Percentiles rank a stretch among this genome's conserved stretches.
These are phyloP conservation scores for Saccharomyces hybrid DNA, from an alignment of 1,139 yeast genomes.

Conservation along the genomic window DNA sequence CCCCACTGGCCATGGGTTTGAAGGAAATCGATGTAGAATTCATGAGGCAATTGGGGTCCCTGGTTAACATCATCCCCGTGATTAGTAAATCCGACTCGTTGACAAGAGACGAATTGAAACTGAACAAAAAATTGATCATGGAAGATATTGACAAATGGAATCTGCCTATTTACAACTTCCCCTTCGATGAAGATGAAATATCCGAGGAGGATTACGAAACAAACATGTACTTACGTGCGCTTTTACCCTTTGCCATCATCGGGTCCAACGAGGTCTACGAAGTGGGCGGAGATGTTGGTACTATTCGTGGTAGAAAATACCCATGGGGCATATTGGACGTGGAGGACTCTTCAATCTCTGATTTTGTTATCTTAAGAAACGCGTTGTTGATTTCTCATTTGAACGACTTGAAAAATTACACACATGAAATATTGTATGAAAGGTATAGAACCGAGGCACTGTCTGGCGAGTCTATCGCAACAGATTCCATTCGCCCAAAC, in stretches of 20 bases:
- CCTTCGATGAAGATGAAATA: slow-evolving; percentile 51
- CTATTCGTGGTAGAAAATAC: slow-evolving; percentile 73
- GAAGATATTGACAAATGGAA: slow-evolving; percentile 70
- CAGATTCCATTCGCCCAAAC: neutral
- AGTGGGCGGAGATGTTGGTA: slow-evolving; percentile 45
- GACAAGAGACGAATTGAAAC: slow-evolving; percentile 63
- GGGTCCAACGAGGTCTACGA: slow-evolving; percentile 62
- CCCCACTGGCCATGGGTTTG: slow-evolving; percentile 71
- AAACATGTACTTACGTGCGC: slow-evolving; percentile 62
- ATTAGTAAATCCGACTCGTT: slow-evolving; percentile 82
- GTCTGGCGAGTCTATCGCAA: slow-evolving; percentile 38
- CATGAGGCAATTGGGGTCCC: slow-evolving; percentile 66
- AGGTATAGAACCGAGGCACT: slow-evolving; percentile 86
- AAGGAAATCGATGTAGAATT: slow-evolving; percentile 70
- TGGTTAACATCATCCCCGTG: slow-evolving; percentile 84
- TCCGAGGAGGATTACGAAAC: slow-evolving; percentile 77
- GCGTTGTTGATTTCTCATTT: slow-evolving; percentile 86
- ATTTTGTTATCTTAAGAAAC: slow-evolving; percentile 74
- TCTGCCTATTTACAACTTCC: slow-evolving; percentile 81
- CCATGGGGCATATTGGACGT: slow-evolving; percentile 95
- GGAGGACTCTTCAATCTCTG: slow-evolving; percentile 76
- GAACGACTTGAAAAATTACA: slow-evolving; percentile 85
- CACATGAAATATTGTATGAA: slow-evolving; percentile 87
- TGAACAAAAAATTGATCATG: slow-evolving; percentile 56
- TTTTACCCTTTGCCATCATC: slow-evolving; percentile 83